Conservation (phyloP, 2,329 filamentous ascomycete genomes). For the Shiraia sp. region DNA sequence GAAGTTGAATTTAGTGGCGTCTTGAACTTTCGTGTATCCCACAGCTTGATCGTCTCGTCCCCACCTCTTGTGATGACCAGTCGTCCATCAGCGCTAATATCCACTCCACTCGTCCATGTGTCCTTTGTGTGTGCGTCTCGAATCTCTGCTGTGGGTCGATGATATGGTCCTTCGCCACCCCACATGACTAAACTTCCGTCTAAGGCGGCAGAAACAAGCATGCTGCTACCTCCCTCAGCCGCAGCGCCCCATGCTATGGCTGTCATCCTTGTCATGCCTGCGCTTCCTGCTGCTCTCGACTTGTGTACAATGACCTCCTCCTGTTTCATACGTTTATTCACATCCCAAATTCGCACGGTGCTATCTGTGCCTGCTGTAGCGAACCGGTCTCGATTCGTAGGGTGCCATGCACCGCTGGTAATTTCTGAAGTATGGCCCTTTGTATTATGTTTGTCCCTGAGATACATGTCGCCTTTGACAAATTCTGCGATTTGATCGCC, state of each 20-base stretch:
- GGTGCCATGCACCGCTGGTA: conserved; percentile 88
- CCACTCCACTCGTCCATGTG: conserved; percentile 90
- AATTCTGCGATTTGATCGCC: conserved; percentile 86
- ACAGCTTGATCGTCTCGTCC: conserved; percentile 91
- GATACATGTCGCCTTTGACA: conserved; percentile 97
- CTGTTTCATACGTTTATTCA: conserved; percentile 86
- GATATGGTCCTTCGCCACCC: conserved; percentile 83
- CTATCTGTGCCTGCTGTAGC: conserved; percentile 94
- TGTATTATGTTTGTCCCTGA: conserved; percentile 95
- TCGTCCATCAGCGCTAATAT: conserved; percentile 87
- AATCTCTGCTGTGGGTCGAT: conserved; percentile 80
- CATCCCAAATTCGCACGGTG: conserved; percentile 94
- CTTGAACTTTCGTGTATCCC: conserved; percentile 97
- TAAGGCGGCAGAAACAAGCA: conserved; percentile 80
- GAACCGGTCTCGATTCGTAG: conserved; percentile 79
- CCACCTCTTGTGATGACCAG: conserved; percentile 90
- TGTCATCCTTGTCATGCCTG: conserved; percentile 91
- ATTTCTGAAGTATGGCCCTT: conserved; percentile 95
- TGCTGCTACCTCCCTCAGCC: conserved; percentile 73
- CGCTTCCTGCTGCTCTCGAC: conserved; percentile 83
- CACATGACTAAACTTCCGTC: conserved; percentile 94
- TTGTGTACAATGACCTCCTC: conserved; percentile 96
- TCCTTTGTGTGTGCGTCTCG: conserved; percentile 78
- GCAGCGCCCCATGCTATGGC: conserved; percentile 83
- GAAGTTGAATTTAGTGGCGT: conserved; percentile 77